Conservation (phyloP, 2,329 filamentous ascomycete species). For the Ascocoryne sarcoides region DNA sequence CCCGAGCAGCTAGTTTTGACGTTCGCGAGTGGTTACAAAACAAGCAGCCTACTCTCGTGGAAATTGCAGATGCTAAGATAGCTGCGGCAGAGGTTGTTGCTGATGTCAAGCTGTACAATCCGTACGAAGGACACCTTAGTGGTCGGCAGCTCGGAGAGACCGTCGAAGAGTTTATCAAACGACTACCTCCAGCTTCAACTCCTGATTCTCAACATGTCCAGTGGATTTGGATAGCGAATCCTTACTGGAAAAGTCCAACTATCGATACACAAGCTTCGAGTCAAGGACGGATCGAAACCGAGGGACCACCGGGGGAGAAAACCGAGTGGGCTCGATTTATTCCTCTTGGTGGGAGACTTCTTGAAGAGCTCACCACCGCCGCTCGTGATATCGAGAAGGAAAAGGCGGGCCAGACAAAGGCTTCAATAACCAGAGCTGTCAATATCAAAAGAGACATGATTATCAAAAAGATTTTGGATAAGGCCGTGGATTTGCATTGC, state of each 20-base stretch:
- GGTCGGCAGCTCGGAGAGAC: constrained; percentile 59
- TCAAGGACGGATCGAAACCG: background rate
- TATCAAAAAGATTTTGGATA: constrained; percentile 45
- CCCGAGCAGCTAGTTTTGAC: constrained; percentile 43
- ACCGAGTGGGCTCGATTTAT: constrained; percentile 16
- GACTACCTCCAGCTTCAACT: constrained; percentile 60
- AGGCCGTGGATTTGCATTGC: constrained; percentile 51
- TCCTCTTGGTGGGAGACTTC: constrained; percentile 17
- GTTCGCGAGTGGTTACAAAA: constrained; percentile 40
- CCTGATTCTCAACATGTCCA: constrained; percentile 33
- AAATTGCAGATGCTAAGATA: constrained; percentile 26
- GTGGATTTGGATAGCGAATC: constrained; percentile 71
- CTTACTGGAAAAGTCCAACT: constrained; percentile 31
- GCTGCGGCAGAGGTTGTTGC: constrained; percentile 1
- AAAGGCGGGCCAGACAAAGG: constrained; percentile 12
- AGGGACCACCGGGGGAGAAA: constrained; percentile 21
- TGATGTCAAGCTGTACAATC: constrained; percentile 41
- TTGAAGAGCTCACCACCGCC: constrained; percentile 30
- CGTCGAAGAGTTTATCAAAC: constrained; percentile 54
- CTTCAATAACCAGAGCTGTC: constrained; percentile 15
- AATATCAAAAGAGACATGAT: constrained; percentile 34
- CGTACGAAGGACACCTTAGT: constrained; percentile 41
- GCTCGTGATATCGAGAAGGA: constrained; percentile 42
- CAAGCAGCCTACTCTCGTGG: constrained; percentile 27
- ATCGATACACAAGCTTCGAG: constrained; percentile 22